Conservation (phyloP, 2,329 filamentous ascomycete species). For the Fusarium sarcochroum region DNA sequence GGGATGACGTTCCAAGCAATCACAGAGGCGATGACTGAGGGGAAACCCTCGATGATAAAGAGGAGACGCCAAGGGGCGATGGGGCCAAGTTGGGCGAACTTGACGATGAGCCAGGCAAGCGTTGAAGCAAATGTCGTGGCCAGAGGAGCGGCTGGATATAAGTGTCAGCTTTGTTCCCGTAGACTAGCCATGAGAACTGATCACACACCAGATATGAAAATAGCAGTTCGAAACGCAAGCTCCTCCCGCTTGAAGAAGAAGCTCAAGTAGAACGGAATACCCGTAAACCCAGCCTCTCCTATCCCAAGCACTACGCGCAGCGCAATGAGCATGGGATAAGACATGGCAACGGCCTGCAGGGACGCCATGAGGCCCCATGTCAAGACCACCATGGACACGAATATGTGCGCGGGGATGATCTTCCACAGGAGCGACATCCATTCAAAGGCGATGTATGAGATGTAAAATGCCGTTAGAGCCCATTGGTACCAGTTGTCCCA, state of each 20-base stretch:
- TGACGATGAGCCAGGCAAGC: constrained; percentile 84
- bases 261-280: constrained; percentile 74
- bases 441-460: constrained; percentile 74
- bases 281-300: constrained; percentile 75
- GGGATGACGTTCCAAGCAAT: constrained; percentile 83
- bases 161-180: constrained; percentile 50
- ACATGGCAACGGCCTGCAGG: constrained; percentile 76
- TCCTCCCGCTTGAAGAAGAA: constrained; percentile 78
- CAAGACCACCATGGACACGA: constrained; percentile 73
- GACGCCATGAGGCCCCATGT: constrained; percentile 86
- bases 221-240: constrained; percentile 85
- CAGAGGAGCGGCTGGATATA: constrained; percentile 78
- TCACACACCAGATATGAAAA: constrained; percentile 80
- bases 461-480: constrained; percentile 73
- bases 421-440: constrained; percentile 76
- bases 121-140: constrained; percentile 84
- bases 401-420: constrained; percentile 71
- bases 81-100: constrained; percentile 73
- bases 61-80: constrained; percentile 89
- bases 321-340: constrained; percentile 71
- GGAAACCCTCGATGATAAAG: constrained; percentile 88
- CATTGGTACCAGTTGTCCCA: constrained; percentile 69
- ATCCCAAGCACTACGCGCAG: constrained; percentile 71
- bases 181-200: constrained; percentile 18
- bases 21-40: constrained; percentile 80